phyloP scores from a whole-genome alignment of 768 basidiomycete genomes.

The Russula griseocarnosa region DNA sequence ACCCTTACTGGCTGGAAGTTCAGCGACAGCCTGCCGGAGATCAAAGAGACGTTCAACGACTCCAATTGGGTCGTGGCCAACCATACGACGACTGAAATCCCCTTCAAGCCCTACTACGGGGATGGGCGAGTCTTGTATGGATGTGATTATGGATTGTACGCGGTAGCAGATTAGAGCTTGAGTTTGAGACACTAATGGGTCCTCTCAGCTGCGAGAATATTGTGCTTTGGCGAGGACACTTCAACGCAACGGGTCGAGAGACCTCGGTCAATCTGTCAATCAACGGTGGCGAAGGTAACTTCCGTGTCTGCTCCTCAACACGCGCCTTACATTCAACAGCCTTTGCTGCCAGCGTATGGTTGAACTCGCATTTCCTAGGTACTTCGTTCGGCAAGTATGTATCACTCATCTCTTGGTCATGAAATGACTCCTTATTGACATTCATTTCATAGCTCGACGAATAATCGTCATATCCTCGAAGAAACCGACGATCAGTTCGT shows the following conservation, averaged over 20 bases:
- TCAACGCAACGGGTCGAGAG: constrained; percentile 55
- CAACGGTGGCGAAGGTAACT: constrained; percentile 70
- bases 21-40: constrained; percentile 71
- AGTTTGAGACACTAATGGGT: constrained; percentile 1
- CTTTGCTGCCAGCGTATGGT: constrained; percentile 80
- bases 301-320: neutral
- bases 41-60: constrained; percentile 55
- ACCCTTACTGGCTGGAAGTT: constrained; percentile 67
- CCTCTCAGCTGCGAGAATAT: constrained; percentile 71
- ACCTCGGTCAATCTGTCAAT: constrained; percentile 70
- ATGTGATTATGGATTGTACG: constrained; percentile 80
- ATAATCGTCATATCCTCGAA: constrained; percentile 54
- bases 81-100: constrained; percentile 70
- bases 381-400: constrained; percentile 73
- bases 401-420: neutral
- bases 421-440: constrained; percentile 3
- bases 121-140: constrained; percentile 78
- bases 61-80: constrained; percentile 60
- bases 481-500: constrained; percentile 65
- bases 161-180: constrained; percentile 10
- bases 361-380: constrained; percentile 65
- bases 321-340: constrained; percentile 39
- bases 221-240: constrained; percentile 81
- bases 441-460: constrained; percentile 51
- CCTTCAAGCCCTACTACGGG: constrained; percentile 63